A percentile compares a stretch with the other conserved stretches of the same genome.
Evolutionary conservation across 2,329 filamentous ascomycete species (phyloP).

Genomic region (Helotiales sp.): DNA sequence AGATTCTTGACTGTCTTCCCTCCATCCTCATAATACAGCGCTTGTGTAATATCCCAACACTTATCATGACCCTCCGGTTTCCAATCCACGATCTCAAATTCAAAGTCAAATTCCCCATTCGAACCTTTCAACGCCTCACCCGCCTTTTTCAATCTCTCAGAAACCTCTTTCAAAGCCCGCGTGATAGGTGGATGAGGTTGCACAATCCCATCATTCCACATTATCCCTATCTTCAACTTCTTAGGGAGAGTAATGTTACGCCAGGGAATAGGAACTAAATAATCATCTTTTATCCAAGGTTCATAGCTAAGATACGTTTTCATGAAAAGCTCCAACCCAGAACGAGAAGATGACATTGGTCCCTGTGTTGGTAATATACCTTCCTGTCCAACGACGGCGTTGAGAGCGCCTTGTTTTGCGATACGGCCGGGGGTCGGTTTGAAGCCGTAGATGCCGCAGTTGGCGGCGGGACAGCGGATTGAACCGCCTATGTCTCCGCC

Average conservation of each 20-base stretch:
- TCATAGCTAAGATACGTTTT: conserved; percentile 28
- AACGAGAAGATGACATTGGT: conserved; percentile 46
- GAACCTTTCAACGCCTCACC: too few relatives aligned
- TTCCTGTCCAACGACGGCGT: conserved; percentile 44
- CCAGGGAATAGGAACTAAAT: conserved; percentile 48
- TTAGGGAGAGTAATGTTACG: conserved; percentile 4
- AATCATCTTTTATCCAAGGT: conserved; percentile 52
- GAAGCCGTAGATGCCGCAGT: conserved; percentile 49
- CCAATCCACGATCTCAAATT: conserved; percentile 25
- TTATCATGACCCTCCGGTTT: conserved; percentile 24
- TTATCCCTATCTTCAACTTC: conserved; percentile 38
- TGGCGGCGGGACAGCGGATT: conserved; percentile 40
- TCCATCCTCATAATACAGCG: conserved; percentile 26
- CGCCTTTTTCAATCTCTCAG: conserved; percentile 1
- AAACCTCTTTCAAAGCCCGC: conserved; percentile 19
- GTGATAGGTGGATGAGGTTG: conserved; percentile 22
- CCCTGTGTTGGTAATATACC: conserved; percentile 21
- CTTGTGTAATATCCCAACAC: conserved; percentile 21
- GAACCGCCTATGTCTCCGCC: conserved; percentile 24
- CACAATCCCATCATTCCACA: conserved; percentile 26
- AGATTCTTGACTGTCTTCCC: conserved; percentile 20
- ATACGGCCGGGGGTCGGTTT: conserved; percentile 45
- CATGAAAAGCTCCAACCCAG: conserved; percentile 44
- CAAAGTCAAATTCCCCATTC: conserved; percentile 5
- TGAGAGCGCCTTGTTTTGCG: conserved; percentile 42